phyloP scores from a whole-genome alignment of 495 filamentous ascomycete genomes.

The Penicillium chermesinum region DNA sequence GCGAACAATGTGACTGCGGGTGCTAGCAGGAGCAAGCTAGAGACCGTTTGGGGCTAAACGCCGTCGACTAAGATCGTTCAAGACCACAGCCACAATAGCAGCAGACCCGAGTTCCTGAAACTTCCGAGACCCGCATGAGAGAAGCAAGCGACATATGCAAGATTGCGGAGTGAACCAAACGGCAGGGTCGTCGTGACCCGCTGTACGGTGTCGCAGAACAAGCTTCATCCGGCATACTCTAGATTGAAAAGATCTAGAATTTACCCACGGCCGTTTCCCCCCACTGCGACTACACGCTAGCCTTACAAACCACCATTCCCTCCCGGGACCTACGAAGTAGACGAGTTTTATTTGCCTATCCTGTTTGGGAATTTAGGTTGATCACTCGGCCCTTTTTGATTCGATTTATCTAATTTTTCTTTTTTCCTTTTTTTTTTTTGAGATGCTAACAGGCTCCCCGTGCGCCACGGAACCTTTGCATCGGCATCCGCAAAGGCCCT shows the following conservation, averaged over 20 bases:
- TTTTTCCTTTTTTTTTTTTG: too few species aligned
- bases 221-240: slow-evolving; percentile 11
- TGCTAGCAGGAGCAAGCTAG: background rate
- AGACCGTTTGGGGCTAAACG: background rate
- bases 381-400: background rate
- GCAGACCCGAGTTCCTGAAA: slow-evolving; percentile 10
- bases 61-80: slow-evolving; percentile 17
- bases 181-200: too few species aligned
- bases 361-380: background rate
- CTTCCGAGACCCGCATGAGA: slow-evolving; percentile 4
- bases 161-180: slow-evolving; percentile 9
- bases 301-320: background rate
- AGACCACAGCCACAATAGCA: slow-evolving; percentile 13
- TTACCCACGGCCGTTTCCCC: too few species aligned
- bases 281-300: too few species aligned
- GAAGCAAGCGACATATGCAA: slow-evolving; percentile 5
- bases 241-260: slow-evolving; percentile 15
- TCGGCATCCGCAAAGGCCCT: background rate
- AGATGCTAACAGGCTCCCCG: background rate
- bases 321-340: background rate
- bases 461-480: background rate
- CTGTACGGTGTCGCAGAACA: slow-evolving; percentile 5
- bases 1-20: background rate
- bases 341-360: background rate
- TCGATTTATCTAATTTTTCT: too few species aligned